A percentile compares a stretch with the other conserved stretches of the same genome.
phyloP scores from a whole-genome alignment of 305 asterid species.

The Salvia sclarea region DNA sequence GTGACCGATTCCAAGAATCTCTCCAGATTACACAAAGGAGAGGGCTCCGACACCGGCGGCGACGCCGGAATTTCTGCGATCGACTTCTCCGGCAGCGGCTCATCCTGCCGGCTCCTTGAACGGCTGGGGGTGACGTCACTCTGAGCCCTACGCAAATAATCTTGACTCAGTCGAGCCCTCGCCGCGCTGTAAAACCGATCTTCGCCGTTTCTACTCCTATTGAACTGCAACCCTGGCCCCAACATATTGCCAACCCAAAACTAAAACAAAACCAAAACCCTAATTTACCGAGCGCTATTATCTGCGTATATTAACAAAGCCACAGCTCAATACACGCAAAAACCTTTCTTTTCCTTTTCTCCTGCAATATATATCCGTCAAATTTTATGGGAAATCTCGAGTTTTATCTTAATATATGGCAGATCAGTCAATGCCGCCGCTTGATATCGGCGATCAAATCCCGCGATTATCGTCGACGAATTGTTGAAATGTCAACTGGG shows the following conservation, averaged over 20 bases:
- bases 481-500: constrained; percentile 21
- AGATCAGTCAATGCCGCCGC: constrained; percentile 34
- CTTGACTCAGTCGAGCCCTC: constrained; percentile 64
- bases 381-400: background rate
- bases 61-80: constrained; percentile 34
- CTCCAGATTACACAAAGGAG: constrained; percentile 68
- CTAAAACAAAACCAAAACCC: constrained; percentile 33
- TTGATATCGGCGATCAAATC: constrained; percentile 26
- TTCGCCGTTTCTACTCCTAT: constrained; percentile 75
- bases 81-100: constrained; percentile 41
- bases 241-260: constrained; percentile 48
- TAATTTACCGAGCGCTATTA: constrained; percentile 26
- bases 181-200: constrained; percentile 82
- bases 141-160: constrained; percentile 63
- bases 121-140: constrained; percentile 51
- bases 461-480: constrained; percentile 27
- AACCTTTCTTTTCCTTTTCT: background rate
- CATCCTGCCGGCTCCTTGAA: constrained; percentile 41
- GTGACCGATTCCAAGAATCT: constrained; percentile 74
- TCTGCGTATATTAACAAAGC: constrained; percentile 19
- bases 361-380: constrained; percentile 17
- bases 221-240: constrained; percentile 88
- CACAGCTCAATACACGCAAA: constrained; percentile 24
- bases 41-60: constrained; percentile 37
- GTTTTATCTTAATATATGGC: constrained; percentile 19